Conservation (phyloP, 495 filamentous ascomycete species). For the Penicillium simplicissimum region DNA sequence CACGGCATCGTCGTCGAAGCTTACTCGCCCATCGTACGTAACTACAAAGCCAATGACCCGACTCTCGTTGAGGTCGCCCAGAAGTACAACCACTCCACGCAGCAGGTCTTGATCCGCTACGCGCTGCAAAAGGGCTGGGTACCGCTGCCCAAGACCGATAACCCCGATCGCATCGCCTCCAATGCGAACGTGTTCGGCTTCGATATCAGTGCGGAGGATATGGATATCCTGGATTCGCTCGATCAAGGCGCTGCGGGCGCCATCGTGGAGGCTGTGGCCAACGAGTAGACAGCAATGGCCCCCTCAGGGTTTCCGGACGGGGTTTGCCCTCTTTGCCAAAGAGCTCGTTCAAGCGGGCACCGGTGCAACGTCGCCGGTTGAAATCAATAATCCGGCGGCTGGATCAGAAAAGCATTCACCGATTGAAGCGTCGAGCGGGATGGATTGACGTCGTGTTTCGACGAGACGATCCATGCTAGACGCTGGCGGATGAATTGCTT, state of each 20-base stretch:
- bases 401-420: conserved; percentile 86
- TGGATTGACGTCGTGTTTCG: conserved; percentile 74
- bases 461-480: conserved; percentile 75
- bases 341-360: not conserved
- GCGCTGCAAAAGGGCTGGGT: conserved; percentile 70
- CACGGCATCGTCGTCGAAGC: conserved; percentile 65
- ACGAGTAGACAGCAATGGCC: conserved; percentile 32
- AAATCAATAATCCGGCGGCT: conserved; percentile 40
- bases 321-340: not conserved
- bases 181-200: conserved; percentile 71
- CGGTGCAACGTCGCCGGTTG: not conserved
- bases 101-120: conserved; percentile 57
- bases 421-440: conserved; percentile 79
- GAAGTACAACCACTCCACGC: conserved; percentile 52
- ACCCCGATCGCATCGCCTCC: conserved; percentile 58
- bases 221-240: conserved; percentile 61
- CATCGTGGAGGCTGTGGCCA: conserved; percentile 53
- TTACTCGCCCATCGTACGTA: conserved; percentile 66
- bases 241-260: conserved; percentile 61
- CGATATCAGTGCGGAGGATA: conserved; percentile 61
- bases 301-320: not conserved
- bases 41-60: conserved; percentile 58
- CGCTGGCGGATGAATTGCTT: conserved; percentile 77
- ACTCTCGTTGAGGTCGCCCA: conserved; percentile 53
- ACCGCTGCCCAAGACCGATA: conserved; percentile 71